phyloP scores from a whole-genome alignment of 495 filamentous ascomycete species.

The Parathielavia appendiculata region DNA sequence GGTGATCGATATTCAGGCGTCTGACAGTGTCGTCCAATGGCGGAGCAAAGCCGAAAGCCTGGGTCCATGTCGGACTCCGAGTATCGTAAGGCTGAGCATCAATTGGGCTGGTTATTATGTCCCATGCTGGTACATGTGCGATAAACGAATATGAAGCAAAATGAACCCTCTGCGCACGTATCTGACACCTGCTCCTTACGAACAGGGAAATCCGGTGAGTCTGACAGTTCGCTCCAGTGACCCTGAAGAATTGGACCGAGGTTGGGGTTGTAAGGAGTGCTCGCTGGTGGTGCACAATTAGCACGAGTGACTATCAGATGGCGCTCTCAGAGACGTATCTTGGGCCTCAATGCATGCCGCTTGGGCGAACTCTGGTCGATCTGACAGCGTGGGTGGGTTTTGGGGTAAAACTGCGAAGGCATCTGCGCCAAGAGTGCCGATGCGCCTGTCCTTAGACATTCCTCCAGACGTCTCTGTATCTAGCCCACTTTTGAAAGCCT shows the following conservation, averaged over 20 bases:
- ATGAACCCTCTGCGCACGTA: too few relatives aligned
- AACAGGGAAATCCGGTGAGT: too few relatives aligned
- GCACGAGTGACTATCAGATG: too few relatives aligned
- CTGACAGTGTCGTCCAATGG: neutral
- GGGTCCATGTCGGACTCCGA: neutral
- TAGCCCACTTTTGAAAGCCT: conserved; percentile 50
- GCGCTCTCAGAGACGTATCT: too few relatives aligned
- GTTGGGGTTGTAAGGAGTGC: too few relatives aligned
- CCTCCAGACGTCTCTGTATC: conserved; percentile 45
- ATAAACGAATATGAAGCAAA: too few relatives aligned
- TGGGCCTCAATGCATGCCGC: neutral
- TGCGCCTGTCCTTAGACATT: conserved; percentile 22
- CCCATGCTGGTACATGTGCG: neutral
- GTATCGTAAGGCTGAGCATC: neutral
- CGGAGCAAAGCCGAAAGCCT: neutral
- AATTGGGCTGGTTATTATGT: neutral
- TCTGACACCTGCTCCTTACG: too few relatives aligned
- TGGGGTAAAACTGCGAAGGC: neutral
- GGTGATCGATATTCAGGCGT: neutral
- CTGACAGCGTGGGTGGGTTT: neutral
- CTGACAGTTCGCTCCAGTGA: too few relatives aligned
- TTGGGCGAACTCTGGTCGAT: too few relatives aligned
- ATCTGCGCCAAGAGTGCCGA: neutral
- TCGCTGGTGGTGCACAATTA: too few relatives aligned
- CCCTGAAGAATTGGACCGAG: too few relatives aligned